phyloP scores from a whole-genome alignment of 495 filamentous ascomycete genomes.

The Daldinia concentrica region DNA sequence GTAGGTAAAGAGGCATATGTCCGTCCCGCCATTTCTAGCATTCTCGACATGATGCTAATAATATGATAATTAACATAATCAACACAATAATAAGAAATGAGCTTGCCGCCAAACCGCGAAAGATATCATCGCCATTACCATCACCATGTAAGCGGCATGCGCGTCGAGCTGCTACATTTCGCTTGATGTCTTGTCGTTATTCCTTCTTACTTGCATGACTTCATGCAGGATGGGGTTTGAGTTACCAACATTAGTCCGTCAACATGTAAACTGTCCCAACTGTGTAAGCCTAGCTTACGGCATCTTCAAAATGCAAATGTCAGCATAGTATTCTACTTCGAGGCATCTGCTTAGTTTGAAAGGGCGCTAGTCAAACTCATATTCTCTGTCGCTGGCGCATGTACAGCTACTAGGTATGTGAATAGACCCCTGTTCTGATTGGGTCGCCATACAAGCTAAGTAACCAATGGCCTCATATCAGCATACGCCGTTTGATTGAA shows the following conservation, averaged over 20 bases:
- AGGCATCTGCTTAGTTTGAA: neutral
- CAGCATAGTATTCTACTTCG: slow-evolving; percentile 21
- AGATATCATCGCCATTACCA: slow-evolving; percentile 16
- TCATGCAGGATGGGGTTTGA: slow-evolving; percentile 36
- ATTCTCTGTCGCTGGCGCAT: slow-evolving; percentile 17
- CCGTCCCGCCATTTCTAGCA: slow-evolving; percentile 13
- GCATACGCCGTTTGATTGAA: slow-evolving; percentile 32
- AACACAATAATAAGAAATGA: slow-evolving; percentile 15
- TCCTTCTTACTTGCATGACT: slow-evolving; percentile 38
- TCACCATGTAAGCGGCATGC: slow-evolving; percentile 32
- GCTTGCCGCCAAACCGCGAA: slow-evolving; percentile 31
- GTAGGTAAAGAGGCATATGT: slow-evolving; percentile 21
- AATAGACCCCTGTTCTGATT: slow-evolving; percentile 13
- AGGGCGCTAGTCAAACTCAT: slow-evolving; percentile 13
- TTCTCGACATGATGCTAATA: slow-evolving; percentile 15
- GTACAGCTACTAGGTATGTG: too few relatives aligned
- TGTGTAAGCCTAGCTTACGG: slow-evolving; percentile 36
- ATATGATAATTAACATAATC: neutral
- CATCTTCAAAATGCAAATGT: slow-evolving; percentile 30
- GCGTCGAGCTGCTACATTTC: slow-evolving; percentile 31
- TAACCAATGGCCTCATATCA: slow-evolving; percentile 23
- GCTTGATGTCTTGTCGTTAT: slow-evolving; percentile 22
- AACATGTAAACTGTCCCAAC: slow-evolving; percentile 9
- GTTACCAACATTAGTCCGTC: slow-evolving; percentile 30
- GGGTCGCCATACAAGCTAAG: slow-evolving; percentile 15